Evolutionary conservation across 495 filamentous ascomycete genomes (phyloP).

Genomic region (Neurospora sp.): DNA sequence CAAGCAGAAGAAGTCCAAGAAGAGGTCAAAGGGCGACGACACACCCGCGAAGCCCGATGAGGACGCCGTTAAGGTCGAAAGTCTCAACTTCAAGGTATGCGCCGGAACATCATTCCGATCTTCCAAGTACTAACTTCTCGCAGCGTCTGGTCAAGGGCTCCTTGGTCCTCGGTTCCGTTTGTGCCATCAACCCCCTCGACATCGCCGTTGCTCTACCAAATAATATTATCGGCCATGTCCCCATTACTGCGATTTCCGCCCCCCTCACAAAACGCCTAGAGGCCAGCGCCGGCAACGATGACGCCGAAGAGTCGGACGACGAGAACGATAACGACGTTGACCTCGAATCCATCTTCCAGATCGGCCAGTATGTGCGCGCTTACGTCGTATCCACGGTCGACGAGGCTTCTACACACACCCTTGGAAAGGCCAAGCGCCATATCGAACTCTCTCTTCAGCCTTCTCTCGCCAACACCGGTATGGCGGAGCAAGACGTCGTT

Average conservation of each 20-base stretch:
- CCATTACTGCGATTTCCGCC: slow-evolving; percentile 83
- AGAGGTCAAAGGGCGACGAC: slow-evolving; percentile 46
- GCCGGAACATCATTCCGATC: neutral
- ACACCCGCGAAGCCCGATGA: slow-evolving; percentile 34
- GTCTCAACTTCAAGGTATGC: slow-evolving; percentile 78
- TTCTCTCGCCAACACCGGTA: slow-evolving; percentile 59
- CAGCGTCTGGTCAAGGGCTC: slow-evolving; percentile 76
- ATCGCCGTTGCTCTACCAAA: slow-evolving; percentile 79
- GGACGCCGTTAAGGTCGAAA: slow-evolving; percentile 62
- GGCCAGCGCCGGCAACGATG: slow-evolving; percentile 46
- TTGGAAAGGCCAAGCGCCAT: slow-evolving; percentile 60
- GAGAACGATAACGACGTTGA: slow-evolving; percentile 50
- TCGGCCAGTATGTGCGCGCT: slow-evolving; percentile 85
- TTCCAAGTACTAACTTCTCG: slow-evolving; percentile 27
- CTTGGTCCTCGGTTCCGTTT: slow-evolving; percentile 76
- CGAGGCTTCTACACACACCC: slow-evolving; percentile 23
- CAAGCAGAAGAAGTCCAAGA: slow-evolving; percentile 43
- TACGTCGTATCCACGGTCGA: slow-evolving; percentile 71
- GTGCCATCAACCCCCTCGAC: slow-evolving; percentile 68
- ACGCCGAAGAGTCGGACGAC: slow-evolving; percentile 40
- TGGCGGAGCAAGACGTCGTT: slow-evolving; percentile 60
- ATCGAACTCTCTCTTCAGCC: slow-evolving; percentile 82
- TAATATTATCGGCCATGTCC: slow-evolving; percentile 80
- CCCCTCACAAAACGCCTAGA: slow-evolving; percentile 46
- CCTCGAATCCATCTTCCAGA: slow-evolving; percentile 58